A percentile compares a stretch with the other conserved stretches of the same genome.
These are phyloP conservation scores for Lactarius tabidus DNA, from an alignment of 768 basidiomycete species.

Conservation along the genomic window DNA sequence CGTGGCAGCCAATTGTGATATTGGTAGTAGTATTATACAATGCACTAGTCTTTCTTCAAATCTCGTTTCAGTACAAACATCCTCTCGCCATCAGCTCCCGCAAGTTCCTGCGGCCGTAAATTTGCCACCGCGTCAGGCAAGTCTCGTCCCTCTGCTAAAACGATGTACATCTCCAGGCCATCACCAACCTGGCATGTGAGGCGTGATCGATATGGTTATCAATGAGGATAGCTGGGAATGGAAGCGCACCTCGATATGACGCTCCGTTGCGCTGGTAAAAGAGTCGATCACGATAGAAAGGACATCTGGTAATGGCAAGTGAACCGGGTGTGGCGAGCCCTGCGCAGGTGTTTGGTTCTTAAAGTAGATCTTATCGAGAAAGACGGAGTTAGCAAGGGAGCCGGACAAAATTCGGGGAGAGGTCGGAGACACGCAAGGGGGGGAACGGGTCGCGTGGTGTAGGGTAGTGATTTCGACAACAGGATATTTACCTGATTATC, in stretches of 20 bases:
- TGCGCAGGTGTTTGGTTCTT: slow-evolving; percentile 85
- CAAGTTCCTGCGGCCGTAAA: slow-evolving; percentile 60
- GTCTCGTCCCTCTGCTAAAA: slow-evolving; percentile 64
- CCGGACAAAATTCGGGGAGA: slow-evolving; percentile 42
- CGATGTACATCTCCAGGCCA: slow-evolving; percentile 88
- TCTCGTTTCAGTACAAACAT: slow-evolving; percentile 73
- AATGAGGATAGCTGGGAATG: not conserved
- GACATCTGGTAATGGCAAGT: slow-evolving; percentile 78
- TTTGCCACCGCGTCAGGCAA: slow-evolving; percentile 54
- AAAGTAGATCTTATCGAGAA: slow-evolving; percentile 79
- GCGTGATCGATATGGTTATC: not conserved
- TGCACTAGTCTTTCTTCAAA: slow-evolving; percentile 70
- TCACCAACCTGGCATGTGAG: slow-evolving; percentile 74
- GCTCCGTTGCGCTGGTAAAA: slow-evolving; percentile 95
- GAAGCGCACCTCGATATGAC: slow-evolving; percentile 85
- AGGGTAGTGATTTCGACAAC: slow-evolving; percentile 5
- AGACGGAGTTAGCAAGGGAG: slow-evolving; percentile 28
- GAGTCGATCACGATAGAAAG: slow-evolving; percentile 89
- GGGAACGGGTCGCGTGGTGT: not conserved
- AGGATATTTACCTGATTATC: slow-evolving; percentile 84
- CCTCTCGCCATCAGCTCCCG: slow-evolving; percentile 63
- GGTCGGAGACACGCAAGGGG: slow-evolving; percentile 6
- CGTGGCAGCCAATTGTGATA: slow-evolving; percentile 5
- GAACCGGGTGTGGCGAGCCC: slow-evolving; percentile 69
- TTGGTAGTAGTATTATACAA: slow-evolving; percentile 16